Evolutionary conservation across 2,329 filamentous ascomycete species (phyloP).

Genomic region (Cladosporium sp.): DNA sequence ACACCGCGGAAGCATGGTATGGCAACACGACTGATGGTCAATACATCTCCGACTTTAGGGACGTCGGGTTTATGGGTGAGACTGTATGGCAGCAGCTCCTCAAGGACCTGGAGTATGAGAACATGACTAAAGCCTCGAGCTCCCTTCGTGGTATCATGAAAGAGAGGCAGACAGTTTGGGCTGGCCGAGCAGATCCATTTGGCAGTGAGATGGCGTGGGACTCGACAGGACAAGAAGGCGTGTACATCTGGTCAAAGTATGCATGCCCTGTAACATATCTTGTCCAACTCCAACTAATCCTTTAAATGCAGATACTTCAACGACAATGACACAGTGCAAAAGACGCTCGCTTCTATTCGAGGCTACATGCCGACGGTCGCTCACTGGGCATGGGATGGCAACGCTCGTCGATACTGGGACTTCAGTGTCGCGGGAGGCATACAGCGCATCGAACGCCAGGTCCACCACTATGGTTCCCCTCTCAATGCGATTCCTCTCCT

Average conservation of each 20-base stretch:
- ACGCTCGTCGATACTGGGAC: slow-evolving; percentile 59
- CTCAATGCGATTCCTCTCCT: slow-evolving; percentile 56
- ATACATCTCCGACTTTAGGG: slow-evolving; percentile 8
- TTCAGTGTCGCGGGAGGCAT: slow-evolving; percentile 47
- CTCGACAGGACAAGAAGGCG: slow-evolving; percentile 58
- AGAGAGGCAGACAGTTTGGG: slow-evolving; percentile 47
- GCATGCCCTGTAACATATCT: not conserved
- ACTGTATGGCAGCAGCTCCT: too few species aligned
- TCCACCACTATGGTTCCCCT: slow-evolving; percentile 60
- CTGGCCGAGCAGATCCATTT: slow-evolving; percentile 50
- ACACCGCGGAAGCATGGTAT: slow-evolving; percentile 33
- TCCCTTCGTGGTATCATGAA: slow-evolving; percentile 38
- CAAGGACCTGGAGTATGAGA: too few species aligned
- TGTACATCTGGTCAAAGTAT: slow-evolving; percentile 44
- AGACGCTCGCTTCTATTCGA: slow-evolving; percentile 53
- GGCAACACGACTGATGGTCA: not conserved
- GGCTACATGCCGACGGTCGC: slow-evolving; percentile 56
- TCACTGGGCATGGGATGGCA: slow-evolving; percentile 62
- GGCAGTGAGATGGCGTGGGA: slow-evolving; percentile 62
- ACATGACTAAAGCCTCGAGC: too few species aligned
- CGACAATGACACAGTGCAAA: slow-evolving; percentile 41
- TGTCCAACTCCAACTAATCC: too few species aligned
- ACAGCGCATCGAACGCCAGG: slow-evolving; percentile 43
- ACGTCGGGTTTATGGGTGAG: too few species aligned
- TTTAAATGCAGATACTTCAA: slow-evolving; percentile 54